Evolutionary conservation across 306 rosid genomes (phyloP), one percentile per base, ranked within the genome.

Genomic region (Gleditsia sinensis): DNA sequence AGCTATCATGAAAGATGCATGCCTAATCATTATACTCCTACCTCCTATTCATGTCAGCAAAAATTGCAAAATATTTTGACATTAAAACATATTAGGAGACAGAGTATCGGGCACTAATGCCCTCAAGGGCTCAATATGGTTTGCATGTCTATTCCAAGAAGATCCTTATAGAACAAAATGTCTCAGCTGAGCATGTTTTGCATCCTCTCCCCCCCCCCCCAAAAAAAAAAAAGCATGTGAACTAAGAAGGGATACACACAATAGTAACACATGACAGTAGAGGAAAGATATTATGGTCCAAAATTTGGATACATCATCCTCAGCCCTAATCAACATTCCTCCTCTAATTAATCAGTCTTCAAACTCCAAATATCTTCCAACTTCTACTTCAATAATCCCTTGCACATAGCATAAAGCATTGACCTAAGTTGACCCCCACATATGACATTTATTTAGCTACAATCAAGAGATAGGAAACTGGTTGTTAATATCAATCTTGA

Each of bases 121-220:
- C 27, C 45, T 60, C 45, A 59, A n/a, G 9, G 28, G n/a, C 45
- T 60, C 45, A 59, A n/a, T 33, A 59, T 32, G 10, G 6, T 45
- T 61, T n/a, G 63, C 30, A 24, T 30, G 59, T 28, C 45, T 51
- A 77, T 67, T 46, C 21, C 3, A 67, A 56, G 36, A 80, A 33
- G 48, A 82, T 59, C 72, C 6, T 36, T 43, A 51, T 14, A 77
- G 13, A 48, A 54, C 36, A 71, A 36, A 65, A 50, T 53, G 58
- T 36, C 63, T 9, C 36, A 53, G 80, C 50, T 28, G 7, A 28
- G 20, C 11, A 54, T 4, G 27, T 28, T 54, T 20, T 23, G 24
- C 37, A 19, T 23, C 50, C 43, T 61, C 12, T 23, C 50, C 43
- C 67, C 12, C 50, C 65, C 56, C 24, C 27, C 32, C 2, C 2